Conservation (phyloP, 352 stramenopile genomes). For the Phytophthora brassicae region DNA sequence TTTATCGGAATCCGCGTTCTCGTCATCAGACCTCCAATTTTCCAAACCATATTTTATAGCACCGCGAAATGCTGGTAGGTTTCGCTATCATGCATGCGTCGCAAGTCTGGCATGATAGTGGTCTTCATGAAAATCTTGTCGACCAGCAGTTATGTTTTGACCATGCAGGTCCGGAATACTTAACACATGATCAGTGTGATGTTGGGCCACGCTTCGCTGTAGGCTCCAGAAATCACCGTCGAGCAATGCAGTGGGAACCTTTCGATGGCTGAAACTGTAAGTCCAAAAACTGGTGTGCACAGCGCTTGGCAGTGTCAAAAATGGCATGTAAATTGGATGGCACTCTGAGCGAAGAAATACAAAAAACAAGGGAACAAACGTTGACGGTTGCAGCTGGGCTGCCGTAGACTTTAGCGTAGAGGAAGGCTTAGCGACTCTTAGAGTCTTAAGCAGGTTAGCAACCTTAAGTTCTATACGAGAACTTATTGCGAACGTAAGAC, state of each 20-base stretch:
- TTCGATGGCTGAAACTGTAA: background rate
- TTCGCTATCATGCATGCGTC: background rate
- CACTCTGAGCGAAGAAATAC: background rate
- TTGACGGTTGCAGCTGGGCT: no score
- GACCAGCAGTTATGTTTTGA: background rate
- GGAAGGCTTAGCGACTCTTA: no score
- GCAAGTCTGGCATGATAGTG: background rate
- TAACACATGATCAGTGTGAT: background rate
- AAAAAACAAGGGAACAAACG: background rate
- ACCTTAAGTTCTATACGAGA: no score
- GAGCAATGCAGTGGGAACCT: background rate
- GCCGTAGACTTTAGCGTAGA: no score
- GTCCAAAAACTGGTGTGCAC: background rate
- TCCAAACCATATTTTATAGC: background rate
- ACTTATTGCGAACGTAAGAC: no score
- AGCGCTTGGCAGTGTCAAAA: background rate
- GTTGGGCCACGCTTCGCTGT: background rate
- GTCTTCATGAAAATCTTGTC: background rate
- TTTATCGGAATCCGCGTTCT: background rate
- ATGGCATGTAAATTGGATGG: background rate
- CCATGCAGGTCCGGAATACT: background rate
- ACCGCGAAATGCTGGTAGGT: background rate
- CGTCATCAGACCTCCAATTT: background rate
- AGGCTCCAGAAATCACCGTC: background rate
- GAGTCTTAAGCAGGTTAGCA: no score